Conservation (phyloP, 441 rosid species). For the Pelargonium myrrhifolium region DNA sequence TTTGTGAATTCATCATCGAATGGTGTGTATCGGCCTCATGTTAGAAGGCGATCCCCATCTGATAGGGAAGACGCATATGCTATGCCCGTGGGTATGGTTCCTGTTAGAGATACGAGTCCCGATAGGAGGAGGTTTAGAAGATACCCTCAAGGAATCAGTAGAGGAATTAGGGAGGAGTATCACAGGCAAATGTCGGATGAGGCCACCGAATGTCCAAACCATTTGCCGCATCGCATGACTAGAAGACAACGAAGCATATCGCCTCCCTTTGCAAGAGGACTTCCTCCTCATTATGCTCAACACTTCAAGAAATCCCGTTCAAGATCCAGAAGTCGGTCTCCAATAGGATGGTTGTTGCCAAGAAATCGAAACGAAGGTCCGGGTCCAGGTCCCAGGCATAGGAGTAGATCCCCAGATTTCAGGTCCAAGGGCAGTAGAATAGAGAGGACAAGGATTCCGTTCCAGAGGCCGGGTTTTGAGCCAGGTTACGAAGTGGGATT, state of each 20-base stretch:
- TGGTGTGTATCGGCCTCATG: slow-evolving; percentile 25
- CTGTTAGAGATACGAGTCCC: slow-evolving; percentile 32
- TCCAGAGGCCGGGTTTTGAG: slow-evolving; percentile 30
- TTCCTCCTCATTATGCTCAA: slow-evolving; percentile 17
- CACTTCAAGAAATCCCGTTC: slow-evolving; percentile 31
- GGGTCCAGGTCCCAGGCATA: slow-evolving; percentile 25
- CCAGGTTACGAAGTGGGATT: slow-evolving; percentile 30
- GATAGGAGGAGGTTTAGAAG: slow-evolving; percentile 35
- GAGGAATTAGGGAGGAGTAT: slow-evolving; percentile 33
- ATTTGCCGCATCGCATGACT: slow-evolving; percentile 22
- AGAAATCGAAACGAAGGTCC: slow-evolving; percentile 31
- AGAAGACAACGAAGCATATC: slow-evolving; percentile 46
- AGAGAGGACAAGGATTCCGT: slow-evolving; percentile 36
- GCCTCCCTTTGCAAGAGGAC: slow-evolving; percentile 26
- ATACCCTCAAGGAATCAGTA: slow-evolving; percentile 20
- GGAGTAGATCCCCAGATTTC: slow-evolving; percentile 39
- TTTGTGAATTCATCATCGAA: slow-evolving; percentile 25
- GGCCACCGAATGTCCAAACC: slow-evolving; percentile 22
- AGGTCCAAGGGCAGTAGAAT: slow-evolving; percentile 30
- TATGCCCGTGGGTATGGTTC: slow-evolving; percentile 19
- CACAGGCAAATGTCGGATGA: slow-evolving; percentile 25
- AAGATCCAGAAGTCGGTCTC: slow-evolving; percentile 50
- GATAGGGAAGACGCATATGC: slow-evolving; percentile 24
- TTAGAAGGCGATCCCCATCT: slow-evolving; percentile 27
- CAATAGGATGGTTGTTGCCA: slow-evolving; percentile 26